Evolutionary conservation across 441 rosid species (phyloP), one percentile per base, ranked within the genome.

Genomic region (Adansonia grandidieri): DNA sequence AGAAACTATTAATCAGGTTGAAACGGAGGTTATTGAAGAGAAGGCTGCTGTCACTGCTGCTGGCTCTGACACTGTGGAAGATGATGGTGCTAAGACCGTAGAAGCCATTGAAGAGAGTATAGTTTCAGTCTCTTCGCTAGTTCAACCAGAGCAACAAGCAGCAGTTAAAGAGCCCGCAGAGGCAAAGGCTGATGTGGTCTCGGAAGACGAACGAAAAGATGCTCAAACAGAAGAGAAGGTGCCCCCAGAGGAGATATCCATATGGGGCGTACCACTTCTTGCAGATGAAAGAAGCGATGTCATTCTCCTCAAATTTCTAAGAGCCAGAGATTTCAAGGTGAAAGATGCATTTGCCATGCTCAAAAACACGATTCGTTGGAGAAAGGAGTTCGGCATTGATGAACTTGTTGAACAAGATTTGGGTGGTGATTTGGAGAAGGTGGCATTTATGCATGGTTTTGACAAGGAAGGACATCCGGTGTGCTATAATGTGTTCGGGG

Each of bases 61-160:
- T 54, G 62, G 1, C 32, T 47, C 74, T 68, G 82, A 80, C 40
- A 80, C 80, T 44, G 87, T 75, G 2, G 86, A 87, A 57, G 96
- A 87, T 47, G 91, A 88, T 5, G 96, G 85, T 5, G 86, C 92
- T 73, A 91, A 91, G 83, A 91, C 90, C 0, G 88, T 91, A 7
- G 94, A 89, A 79, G 94, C 92, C 71, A 91, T 91, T 56, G 90
- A 89, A 74, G 94, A 91, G 82, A 84, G 90, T 1, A 76, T 90
- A 20, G 86, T 92, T n/a, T 83, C 96, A 6, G 88, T 88, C 65
- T 84, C 90, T 19, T 75, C 89, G 17, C 79, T 86, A 22, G 89
- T 77, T 65, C 64, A 67, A 58, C 82, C 75, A 19, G 76, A 32
- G 40, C 40, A 32, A 32, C 40, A 32, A 32, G 40, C 40, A 32